phyloP scores from a whole-genome alignment of 2,329 filamentous ascomycete species.

The Epichloe brachyelytri region DNA sequence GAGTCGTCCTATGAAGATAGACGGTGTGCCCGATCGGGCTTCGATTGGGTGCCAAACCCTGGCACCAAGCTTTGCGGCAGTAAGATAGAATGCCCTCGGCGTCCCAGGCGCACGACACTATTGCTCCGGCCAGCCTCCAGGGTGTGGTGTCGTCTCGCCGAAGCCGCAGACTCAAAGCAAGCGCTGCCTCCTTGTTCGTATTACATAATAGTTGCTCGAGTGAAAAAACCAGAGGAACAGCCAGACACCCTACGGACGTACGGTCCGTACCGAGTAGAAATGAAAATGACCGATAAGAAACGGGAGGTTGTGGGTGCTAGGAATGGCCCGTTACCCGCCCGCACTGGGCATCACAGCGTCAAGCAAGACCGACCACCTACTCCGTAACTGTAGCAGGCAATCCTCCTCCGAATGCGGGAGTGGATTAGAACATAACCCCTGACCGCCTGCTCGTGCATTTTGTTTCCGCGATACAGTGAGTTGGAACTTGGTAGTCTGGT shows the following conservation, averaged over 20 bases:
- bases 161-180: too few relatives aligned
- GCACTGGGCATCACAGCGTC: background rate
- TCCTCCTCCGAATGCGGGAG: background rate
- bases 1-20: conserved; percentile 19
- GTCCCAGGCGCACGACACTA: background rate
- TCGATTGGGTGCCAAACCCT: conserved; percentile 25
- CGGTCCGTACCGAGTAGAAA: background rate
- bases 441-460: background rate
- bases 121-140: background rate
- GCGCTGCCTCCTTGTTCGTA: too few relatives aligned
- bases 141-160: background rate
- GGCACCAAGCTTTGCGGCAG: conserved; percentile 2
- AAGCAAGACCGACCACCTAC: background rate
- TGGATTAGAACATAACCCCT: too few relatives aligned
- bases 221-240: background rate
- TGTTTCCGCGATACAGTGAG: background rate
- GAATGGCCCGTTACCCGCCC: conserved; percentile 3
- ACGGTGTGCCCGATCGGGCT: conserved; percentile 11
- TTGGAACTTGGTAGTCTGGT: background rate
- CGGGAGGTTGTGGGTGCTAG: background rate
- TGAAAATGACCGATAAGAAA: background rate
- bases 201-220: background rate
- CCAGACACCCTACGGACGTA: background rate
- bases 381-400: background rate
- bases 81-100: background rate